Base-by-base conservation (phyloP, 2,329 filamentous ascomycete species). In the Neonectria faginata region DNA sequence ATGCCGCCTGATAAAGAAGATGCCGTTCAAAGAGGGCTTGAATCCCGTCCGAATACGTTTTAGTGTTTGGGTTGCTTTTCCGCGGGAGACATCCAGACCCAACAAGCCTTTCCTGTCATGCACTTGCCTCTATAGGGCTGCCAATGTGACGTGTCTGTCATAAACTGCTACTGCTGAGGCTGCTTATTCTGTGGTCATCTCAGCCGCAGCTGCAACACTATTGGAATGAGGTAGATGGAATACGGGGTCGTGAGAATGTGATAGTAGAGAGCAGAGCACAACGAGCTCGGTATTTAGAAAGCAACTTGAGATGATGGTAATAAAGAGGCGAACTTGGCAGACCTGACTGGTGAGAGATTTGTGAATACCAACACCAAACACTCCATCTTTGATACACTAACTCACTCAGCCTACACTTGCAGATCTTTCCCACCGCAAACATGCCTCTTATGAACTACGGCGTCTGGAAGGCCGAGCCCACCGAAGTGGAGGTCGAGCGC, bases 371-470 rank as follows among this genome's bases (percentile, higher is more conserved):
- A 18, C 41, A 44, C 41, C 16, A 44, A 4, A 44, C 41, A 44
- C 9, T 8, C 8, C 10, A 9, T n/a, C 11, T n/a, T 44, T 44
- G 41, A 9, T 3, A 18, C 8, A 44, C n/a, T n/a, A 11, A 44
- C 9, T 7, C 4, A 18, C 18, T 44, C 2, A 44, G 10, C 47
- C 6, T 9, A 20, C 9, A 14, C 29, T 39, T 18, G 5, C 16
- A 27, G 6, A 12, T 27, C 18, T 7, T 14, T 11, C 16, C 16
- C 31, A 22, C 5, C 8, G 14, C 44, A 11, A 57, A 9, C 16
- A 62, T 66, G 63, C 63, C 63, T 41, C 39, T 66, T 48, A 18
- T 29, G 11, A 56, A 66, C 36, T 66, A 66, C 29, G 63, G 63
- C 16, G 63, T 66, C 14, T 66, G 63, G 63, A 59, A 59, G 41